Evolutionary conservation across 768 basidiomycete species (phyloP), one percentile per base, ranked within the genome.

Genomic region (Leccinellum rugosiceps): DNA sequence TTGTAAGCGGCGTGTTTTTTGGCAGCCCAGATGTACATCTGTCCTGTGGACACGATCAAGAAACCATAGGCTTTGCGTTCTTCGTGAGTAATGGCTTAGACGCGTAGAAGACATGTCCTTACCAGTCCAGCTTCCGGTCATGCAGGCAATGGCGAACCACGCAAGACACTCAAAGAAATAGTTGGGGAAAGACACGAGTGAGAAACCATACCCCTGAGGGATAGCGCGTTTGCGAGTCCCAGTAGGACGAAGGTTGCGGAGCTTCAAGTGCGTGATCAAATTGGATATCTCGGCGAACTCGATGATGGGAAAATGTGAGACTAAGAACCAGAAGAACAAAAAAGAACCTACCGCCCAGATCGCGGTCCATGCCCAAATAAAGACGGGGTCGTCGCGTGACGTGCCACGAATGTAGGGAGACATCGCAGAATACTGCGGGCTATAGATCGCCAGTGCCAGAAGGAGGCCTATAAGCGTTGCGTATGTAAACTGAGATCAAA

Each of bases 131-230:
- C 87, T 90, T 30, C 86, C 83, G 2, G 94, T 94, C 85, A 98
- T 86, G 21, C 78, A 77, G 23, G 80, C 80, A 50, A 97, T 78
- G 15, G 80, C 76, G 4, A 78, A 66, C 92, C 96, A 97, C 0
- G 76, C 87, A 25, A 96, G 58, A 8, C 76, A 80, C 75, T 99
- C 97, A 67, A 95, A 98, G 69, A 91, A 86, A 76, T 99, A 99
- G 73, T 99, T 98, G 15, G 96, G 93, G 77, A 83, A 90, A 6
- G 92, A 89, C 41, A 95, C 81, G n/a, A 83, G 74, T 53, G 84
- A 78, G 76, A 98, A 99, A 6, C 94, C 95, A 62, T 94, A 96
- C 25, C 97, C 96, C n/a, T 78, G 75, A 0, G 97, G 97, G 63
- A 97, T 88, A n/a, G 81, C 87, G 49, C 96, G 88, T 55, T 80